A percentile compares a stretch with the other conserved stretches of the same genome.
phyloP scores from a whole-genome alignment of 2,329 filamentous ascomycete genomes.

The Beauveria asiatica region DNA sequence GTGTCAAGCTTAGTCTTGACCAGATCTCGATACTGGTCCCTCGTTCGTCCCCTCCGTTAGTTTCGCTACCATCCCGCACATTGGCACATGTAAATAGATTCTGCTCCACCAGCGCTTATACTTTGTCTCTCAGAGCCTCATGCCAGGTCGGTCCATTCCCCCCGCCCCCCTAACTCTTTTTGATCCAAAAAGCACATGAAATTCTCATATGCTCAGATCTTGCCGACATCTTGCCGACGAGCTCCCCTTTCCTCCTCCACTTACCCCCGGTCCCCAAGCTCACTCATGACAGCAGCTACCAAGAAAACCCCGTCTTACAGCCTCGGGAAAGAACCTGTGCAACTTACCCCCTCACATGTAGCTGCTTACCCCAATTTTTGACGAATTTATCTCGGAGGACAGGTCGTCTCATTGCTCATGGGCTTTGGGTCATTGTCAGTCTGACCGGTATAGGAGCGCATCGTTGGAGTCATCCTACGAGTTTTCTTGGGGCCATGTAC shows the following conservation, averaged over 20 bases:
- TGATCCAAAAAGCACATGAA: not conserved
- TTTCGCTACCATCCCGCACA: not conserved
- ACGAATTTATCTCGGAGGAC: conserved; percentile 8
- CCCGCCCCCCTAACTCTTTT: not conserved
- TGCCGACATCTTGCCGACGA: not conserved
- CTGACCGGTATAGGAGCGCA: not conserved
- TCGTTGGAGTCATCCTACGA: conserved; percentile 3
- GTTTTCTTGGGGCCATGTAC: not conserved
- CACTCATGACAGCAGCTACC: not conserved
- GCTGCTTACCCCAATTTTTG: not conserved
- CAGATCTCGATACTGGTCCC: not conserved
- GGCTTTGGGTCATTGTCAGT: not conserved
- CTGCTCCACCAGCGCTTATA: not conserved
- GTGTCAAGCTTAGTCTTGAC: not conserved
- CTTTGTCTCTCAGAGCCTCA: not conserved
- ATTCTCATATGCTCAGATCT: not conserved
- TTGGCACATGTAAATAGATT: conserved; percentile 2
- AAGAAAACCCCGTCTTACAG: not conserved
- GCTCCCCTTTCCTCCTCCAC: not conserved
- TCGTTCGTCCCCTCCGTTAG: not conserved
- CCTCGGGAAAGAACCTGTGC: not conserved
- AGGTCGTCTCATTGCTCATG: not conserved
- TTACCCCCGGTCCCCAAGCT: not conserved
- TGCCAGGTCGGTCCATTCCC: not conserved
- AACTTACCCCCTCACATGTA: not conserved